These are phyloP conservation scores for Penicillium brevicompactum DNA, from an alignment of 2,329 filamentous ascomycete genomes.

Conservation along the genomic window DNA sequence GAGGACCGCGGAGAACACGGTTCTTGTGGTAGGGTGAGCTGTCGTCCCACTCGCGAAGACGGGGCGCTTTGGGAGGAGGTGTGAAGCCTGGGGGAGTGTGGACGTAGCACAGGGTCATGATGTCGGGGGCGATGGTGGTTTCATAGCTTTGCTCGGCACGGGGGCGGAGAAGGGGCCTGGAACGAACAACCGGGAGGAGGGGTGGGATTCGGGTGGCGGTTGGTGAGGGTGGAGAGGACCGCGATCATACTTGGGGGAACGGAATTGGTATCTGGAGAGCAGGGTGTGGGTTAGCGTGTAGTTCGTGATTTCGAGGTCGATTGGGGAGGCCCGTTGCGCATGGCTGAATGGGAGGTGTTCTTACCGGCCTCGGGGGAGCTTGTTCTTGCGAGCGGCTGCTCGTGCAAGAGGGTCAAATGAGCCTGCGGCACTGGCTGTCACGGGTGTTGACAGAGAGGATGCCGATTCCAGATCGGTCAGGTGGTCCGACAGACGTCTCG, in stretches of 20 bases:
- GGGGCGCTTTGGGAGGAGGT: constrained; percentile 59
- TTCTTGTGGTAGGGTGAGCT: constrained; percentile 95
- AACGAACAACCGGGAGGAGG: constrained; percentile 81
- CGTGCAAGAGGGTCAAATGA: constrained; percentile 54
- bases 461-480: constrained; percentile 50
- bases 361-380: constrained; percentile 58
- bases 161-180: constrained; percentile 86
- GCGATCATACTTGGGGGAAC: constrained; percentile 90
- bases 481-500: constrained; percentile 32
- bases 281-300: constrained; percentile 7
- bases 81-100: constrained; percentile 80
- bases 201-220: constrained; percentile 82
- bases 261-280: constrained; percentile 79
- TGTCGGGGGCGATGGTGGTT: constrained; percentile 80
- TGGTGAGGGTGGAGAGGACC: constrained; percentile 92
- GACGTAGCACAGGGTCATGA: constrained; percentile 84
- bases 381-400: constrained; percentile 46
- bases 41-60: constrained; percentile 82
- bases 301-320: background rate
- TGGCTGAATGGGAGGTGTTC: background rate
- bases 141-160: constrained; percentile 89
- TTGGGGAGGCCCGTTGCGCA: background rate
- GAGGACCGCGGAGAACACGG: constrained; percentile 78
- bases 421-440: constrained; percentile 45
- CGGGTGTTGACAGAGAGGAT: constrained; percentile 47